phyloP scores from a whole-genome alignment of 768 basidiomycete genomes.

The Macrocybe gigantea region DNA sequence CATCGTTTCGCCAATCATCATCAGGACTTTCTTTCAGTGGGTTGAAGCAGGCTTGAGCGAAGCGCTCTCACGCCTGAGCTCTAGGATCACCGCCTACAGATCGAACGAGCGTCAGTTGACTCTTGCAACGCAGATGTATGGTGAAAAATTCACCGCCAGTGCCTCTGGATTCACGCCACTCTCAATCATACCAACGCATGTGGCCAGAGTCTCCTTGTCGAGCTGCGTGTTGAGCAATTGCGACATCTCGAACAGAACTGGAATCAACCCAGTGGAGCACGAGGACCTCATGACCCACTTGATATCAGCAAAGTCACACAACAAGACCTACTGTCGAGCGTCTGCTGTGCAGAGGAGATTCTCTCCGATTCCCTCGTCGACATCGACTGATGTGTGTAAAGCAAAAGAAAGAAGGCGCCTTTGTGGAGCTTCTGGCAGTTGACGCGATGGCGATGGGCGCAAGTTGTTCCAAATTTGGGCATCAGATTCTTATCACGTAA shows the following conservation, averaged over 20 bases:
- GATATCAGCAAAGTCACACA: neutral
- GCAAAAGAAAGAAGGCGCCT: neutral
- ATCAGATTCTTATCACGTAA: constrained; percentile 5
- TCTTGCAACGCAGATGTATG: neutral
- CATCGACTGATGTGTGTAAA: constrained; percentile 16
- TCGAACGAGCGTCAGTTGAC: neutral
- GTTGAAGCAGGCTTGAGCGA: constrained; percentile 16
- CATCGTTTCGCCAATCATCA: too few species aligned
- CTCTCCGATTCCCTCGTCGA: constrained; percentile 54
- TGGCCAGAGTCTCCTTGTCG: constrained; percentile 88
- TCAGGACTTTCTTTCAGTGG: neutral
- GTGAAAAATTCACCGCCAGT: constrained; percentile 56
- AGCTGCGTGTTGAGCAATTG: constrained; percentile 83
- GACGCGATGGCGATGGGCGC: neutral
- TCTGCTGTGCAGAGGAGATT: constrained; percentile 60
- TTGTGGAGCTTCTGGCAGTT: neutral
- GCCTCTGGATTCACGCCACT: constrained; percentile 90
- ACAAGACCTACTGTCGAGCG: constrained; percentile 55
- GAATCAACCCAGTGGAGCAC: constrained; percentile 4
- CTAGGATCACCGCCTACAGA: constrained; percentile 76
- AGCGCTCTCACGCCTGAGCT: constrained; percentile 68
- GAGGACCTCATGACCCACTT: neutral
- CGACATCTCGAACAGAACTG: constrained; percentile 84
- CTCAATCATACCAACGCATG: constrained; percentile 89
- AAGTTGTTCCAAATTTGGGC: neutral